Base-by-base conservation (phyloP, 495 filamentous ascomycete genomes). In the Beverwykella pulmonaria region DNA sequence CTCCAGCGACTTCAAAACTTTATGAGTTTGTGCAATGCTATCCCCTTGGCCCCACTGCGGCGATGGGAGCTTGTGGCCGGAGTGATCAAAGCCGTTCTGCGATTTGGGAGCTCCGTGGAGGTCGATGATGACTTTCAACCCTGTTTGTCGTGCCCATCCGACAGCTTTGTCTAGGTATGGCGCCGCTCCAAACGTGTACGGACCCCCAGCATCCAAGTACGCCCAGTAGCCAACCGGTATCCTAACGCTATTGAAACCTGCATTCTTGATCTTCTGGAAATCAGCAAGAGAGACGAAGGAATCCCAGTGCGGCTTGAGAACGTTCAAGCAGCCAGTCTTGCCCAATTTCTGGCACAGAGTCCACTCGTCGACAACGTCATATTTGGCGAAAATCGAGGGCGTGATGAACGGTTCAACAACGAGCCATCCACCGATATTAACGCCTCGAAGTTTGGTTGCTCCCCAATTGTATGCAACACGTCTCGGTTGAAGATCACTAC, bases 301-400 rank as follows among this genome's bases (percentile, higher is more conserved):
- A 56, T 79, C 78, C 78, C 78, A 79, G 60, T 79, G 78, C 6
- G 90, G 85, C 72, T 99, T 95, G 10, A 98, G 81, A 0, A 81
- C 87, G 8, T 79, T 75, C 7, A 82, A 81, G 22, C 88, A 85
- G 12, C 82, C 82, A 0, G 70, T 70, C 14, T 83, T 76, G 0
- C 92, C 94, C 3, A 98, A 83, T 65, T 88, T 75, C 65, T 55
- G 65, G 69, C 53, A 80, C 64, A 80, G 71, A 0, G 78, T 79
- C 61, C 73, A 79, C 67, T 79, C 78, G 59, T 80, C 78, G 27
- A 74, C 60, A 59, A 79, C 74, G 23, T 57, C 70, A 32, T 69
- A 14, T 36, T 72, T 66, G 3, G 47, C 19, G 69, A 78, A 79
- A 54, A 79, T 75, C 4, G 74, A 75, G 2, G 78, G 78, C 3